A percentile compares a stretch with the other conserved stretches of the same genome.
Evolutionary conservation across 2,329 filamentous ascomycete genomes (phyloP).

Genomic region (Diaporthe ilicicola): DNA sequence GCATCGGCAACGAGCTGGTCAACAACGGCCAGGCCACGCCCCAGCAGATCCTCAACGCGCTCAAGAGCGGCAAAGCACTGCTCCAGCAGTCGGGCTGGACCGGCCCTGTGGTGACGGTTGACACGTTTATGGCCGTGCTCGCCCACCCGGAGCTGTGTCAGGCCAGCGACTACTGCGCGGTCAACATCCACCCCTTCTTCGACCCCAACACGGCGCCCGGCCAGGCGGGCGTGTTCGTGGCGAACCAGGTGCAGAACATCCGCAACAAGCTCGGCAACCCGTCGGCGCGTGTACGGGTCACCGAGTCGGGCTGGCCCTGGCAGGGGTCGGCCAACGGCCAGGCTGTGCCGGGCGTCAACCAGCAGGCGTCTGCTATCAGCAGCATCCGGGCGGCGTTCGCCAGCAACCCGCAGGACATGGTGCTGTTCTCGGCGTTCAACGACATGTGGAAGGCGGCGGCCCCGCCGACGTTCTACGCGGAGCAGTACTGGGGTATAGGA

Average conservation of each 20-base stretch:
- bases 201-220: constrained; percentile 68
- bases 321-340: constrained; percentile 69
- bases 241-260: constrained; percentile 59
- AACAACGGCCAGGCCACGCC: constrained; percentile 67
- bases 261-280: constrained; percentile 50
- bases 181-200: constrained; percentile 88
- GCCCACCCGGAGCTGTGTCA: constrained; percentile 75
- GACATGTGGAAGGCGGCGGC: constrained; percentile 79
- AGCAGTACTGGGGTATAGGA: constrained; percentile 79
- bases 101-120: constrained; percentile 81
- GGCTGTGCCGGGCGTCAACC: constrained; percentile 73
- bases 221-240: constrained; percentile 73
- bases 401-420: constrained; percentile 58
- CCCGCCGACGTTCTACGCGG: constrained; percentile 70
- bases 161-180: constrained; percentile 78
- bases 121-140: constrained; percentile 77
- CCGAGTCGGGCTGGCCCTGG: constrained; percentile 87
- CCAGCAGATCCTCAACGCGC: constrained; percentile 62
- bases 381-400: constrained; percentile 70
- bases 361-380: constrained; percentile 72
- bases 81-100: constrained; percentile 71
- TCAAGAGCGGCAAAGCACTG: constrained; percentile 63
- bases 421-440: constrained; percentile 84
- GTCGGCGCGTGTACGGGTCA: constrained; percentile 73
- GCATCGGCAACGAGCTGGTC: constrained; percentile 84